A percentile compares a stretch with the other conserved stretches of the same genome.
These are phyloP conservation scores for Cladosporium sp. DNA, from an alignment of 2,329 filamentous ascomycete species.

Conservation along the genomic window DNA sequence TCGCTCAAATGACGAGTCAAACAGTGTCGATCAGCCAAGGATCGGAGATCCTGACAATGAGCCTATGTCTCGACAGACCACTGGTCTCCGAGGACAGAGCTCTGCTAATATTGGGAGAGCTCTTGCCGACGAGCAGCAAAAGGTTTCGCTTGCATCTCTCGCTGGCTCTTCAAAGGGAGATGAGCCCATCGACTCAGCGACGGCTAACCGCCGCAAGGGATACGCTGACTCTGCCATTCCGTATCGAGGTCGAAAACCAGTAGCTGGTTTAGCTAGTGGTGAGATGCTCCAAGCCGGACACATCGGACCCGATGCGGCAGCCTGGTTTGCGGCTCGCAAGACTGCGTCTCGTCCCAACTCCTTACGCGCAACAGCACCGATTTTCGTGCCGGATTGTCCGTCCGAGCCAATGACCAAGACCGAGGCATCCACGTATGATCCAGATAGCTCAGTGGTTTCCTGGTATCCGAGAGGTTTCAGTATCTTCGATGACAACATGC, in stretches of 20 bases:
- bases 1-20: not conserved
- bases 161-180: not conserved
- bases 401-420: not conserved
- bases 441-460: not conserved
- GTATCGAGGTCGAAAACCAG: not conserved
- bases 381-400: not conserved
- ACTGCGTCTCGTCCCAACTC: not conserved
- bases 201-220: not conserved
- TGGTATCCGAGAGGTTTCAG: not conserved
- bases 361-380: constrained; percentile 4
- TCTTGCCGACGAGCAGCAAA: not conserved
- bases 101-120: constrained; percentile 7
- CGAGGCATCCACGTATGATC: not conserved
- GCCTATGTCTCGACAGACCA: not conserved
- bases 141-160: not conserved
- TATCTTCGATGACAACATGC: not conserved
- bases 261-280: not conserved
- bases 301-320: not conserved
- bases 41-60: not conserved
- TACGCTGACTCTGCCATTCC: not conserved
- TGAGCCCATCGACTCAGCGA: not conserved
- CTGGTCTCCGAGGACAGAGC: constrained; percentile 9
- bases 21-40: not conserved
- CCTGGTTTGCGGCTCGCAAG: not conserved
- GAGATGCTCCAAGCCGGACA: not conserved